Base-by-base conservation (phyloP, 352 stramenopile genomes). In the Blastocystis sp. region DNA sequence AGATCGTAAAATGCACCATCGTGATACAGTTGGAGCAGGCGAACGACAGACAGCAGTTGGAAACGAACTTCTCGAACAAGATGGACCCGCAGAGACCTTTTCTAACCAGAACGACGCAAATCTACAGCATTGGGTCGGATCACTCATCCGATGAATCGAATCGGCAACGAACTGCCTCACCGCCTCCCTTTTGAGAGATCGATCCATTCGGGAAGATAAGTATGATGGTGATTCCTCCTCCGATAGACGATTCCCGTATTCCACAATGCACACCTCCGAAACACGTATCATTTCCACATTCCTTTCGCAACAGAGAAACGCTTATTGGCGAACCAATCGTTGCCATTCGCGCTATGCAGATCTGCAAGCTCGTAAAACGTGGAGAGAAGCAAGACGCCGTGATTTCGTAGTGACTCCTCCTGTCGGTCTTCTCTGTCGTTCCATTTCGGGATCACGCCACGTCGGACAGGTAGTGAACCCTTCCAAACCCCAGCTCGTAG, bases 11-110 rank as follows among this genome's bases (percentile, higher is more conserved):
- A 49, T 11, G 11, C 14, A 65, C 69, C 18, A 49, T 48, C 29
- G 38, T 21, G 29, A 64, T 6, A 64, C 69, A 81, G 40, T 59
- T 40, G 16, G 69, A 64, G 48, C 69, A 81, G 7, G 34, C n/a
- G 36, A 64, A 63, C 4, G 29, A 57, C 14, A 81, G 42, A 38
- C 69, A 81, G 27, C 69, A 81, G 42, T 81, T 81, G 18, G 69
- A 65, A n/a, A 81, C 40, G 36, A 44, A 81, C 27, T 32, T 63
- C 9, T 72, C 61, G 27, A 72, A 49, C 29, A 36, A 48, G 6
- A 72, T 51, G n/a, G 42, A 24, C 8, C 29, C 34, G 32, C 61
- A 72, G 4, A 4, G 42, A 48, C 61, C 61, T 72, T 32, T 18
- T 32, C 2, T 14, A 59, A 3, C 3, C n/a, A 3, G 3, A 11